Conservation (phyloP, 306 rosid species). For the Dryas alaskensis region DNA sequence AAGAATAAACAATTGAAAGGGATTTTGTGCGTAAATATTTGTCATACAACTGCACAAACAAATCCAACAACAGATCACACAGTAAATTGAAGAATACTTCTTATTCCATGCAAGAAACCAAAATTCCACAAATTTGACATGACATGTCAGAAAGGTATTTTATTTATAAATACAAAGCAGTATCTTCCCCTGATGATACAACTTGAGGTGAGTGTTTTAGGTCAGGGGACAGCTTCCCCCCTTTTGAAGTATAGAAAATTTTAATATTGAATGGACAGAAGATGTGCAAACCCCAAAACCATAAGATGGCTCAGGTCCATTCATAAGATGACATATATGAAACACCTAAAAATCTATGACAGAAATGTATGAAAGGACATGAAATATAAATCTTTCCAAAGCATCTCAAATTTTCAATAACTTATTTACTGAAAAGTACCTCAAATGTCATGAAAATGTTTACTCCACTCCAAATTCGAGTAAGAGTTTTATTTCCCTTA, state of each 20-base stretch:
- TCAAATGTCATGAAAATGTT: not conserved
- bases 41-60: constrained; percentile 65
- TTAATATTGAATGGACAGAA: too few relatives aligned
- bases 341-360: not conserved
- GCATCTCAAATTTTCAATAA: not conserved
- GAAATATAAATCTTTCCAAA: not conserved
- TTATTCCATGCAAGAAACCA: not conserved
- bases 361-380: too few relatives aligned
- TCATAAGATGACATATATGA: not conserved
- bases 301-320: not conserved
- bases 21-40: constrained; percentile 64
- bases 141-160: not conserved
- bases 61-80: constrained; percentile 16
- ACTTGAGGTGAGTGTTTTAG: too few relatives aligned
- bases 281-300: not conserved
- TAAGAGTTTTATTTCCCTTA: not conserved
- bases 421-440: not conserved
- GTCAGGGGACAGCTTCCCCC: too few relatives aligned
- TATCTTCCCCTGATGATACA: not conserved
- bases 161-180: not conserved
- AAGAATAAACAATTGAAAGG: constrained; percentile 77
- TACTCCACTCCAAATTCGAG: not conserved
- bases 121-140: not conserved
- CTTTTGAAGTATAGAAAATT: too few relatives aligned
- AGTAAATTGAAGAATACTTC: not conserved